Base-by-base conservation (phyloP, 495 filamentous ascomycete genomes). In the Aspergillus ellipticus region DNA sequence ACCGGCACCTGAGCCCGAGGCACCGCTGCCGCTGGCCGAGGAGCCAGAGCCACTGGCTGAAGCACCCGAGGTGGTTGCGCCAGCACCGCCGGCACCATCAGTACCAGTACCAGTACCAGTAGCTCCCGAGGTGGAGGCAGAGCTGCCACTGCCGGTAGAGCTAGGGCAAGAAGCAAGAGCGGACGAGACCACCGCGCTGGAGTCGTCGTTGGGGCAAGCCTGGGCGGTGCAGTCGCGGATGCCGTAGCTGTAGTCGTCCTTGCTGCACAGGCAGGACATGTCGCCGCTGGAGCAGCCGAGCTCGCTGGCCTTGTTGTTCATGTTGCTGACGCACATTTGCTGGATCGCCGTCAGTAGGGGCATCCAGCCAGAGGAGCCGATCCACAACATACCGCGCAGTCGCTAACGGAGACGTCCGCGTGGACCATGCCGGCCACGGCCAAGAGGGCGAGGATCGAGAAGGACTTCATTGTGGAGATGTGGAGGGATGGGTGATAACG, bases 201-300 rank as follows among this genome's bases (percentile, higher is more conserved):
- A 64, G 51, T 79, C 74, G 54, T 75, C 74, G 15, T 69, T 63
- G 13, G 71, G 68, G 77, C 90, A 95, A 49, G 81, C 78, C 71
- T 87, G 68, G 53, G 74, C 68, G 49, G 88, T 81, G 79, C 90
- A 96, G 74, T 96, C 90, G 46, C 82, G 86, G 56, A 96, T 76
- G 65, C 90, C 90, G 64, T 83, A 88, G 56, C 70, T 67, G 71
- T 91, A 95, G 79, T 90, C 64, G 35, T 62, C 47, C 56, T 82
- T 81, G 39, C 73, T 77, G 82, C 90, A 96, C 45, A 92, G 81
- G 77, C 90, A 96, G 35, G 64, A 62, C 33, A 80, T 51, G 68
- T 91, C 81, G 51, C 73, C 71, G 13, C 61, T 29, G 1, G 55
- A 24, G 73, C 90, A 96, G 49, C 82, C 82, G 54, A 92, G 77